Evolutionary conservation across 208 protist species (phyloP), one percentile per base, ranked within the genome.

Genomic region (Leishmania martiniquensis): DNA sequence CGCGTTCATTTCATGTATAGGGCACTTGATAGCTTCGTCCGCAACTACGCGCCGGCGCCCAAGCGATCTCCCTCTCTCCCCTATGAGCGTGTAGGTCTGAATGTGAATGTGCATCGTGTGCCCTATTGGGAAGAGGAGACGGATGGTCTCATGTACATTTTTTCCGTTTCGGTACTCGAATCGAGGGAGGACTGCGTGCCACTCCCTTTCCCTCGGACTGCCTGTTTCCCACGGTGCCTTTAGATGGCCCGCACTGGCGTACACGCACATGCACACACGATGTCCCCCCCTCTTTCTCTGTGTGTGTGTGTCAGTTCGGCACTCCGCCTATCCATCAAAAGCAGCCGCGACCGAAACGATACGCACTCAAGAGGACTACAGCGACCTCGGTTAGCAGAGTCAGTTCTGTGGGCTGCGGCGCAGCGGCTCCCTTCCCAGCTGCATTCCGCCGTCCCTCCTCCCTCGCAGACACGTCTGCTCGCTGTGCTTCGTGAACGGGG

Each of bases 71-170:
- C 42, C 5, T 5, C 32, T 29, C 52, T 57, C 52, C 17, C 54
- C 5, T 32, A 34, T 60, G 20, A 12, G n/a, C 39, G 39, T 51
- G 22, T 34, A 12, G 6, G 0, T 4, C 12, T 67, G n/a, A n/a
- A n/a, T n/a, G 15, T 45, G 62, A n/a, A 37, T 22, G 65, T 47
- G 39, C 29, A 25, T 20, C 42, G 37, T 44, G 29, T 69, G 10
- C 65, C 39, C 9, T n/a, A n/a, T n/a, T 51, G 45, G 65, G 10
- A 66, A 34, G 60, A 0, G n/a, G 59, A 47, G 62, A 25, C 29
- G 57, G n/a, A 32, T 17, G 25, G 65, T 15, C 37, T 69, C 39
- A 69, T 69, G 65, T 69, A 69, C 9, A 69, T 69, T 20, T 69
- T 69, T 69, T 45, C 12, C 32, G 34, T 51, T 13, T 13, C 5